phyloP scores from a whole-genome alignment of 2,329 filamentous ascomycete genomes.

The Nakataea oryzae region DNA sequence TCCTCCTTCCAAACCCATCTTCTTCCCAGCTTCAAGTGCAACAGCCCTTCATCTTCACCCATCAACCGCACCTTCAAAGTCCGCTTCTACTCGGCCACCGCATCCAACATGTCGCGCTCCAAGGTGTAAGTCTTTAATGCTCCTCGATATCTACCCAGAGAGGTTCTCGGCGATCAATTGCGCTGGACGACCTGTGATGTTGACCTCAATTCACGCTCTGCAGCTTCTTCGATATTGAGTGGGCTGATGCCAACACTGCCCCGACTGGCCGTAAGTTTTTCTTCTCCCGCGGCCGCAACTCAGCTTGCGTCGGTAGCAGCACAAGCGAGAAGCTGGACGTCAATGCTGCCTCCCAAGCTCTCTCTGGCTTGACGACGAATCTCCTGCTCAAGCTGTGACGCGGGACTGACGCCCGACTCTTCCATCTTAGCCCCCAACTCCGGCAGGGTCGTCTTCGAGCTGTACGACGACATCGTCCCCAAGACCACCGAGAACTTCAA shows the following conservation, averaged over 20 bases:
- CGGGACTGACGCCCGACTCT: background rate
- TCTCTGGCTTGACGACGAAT: conserved; percentile 6
- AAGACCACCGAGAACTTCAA: conserved; percentile 83
- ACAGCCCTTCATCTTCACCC: conserved; percentile 25
- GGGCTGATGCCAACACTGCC: background rate
- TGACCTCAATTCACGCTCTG: background rate
- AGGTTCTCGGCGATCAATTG: background rate
- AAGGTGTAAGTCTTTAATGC: conserved; percentile 53
- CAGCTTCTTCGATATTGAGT: conserved; percentile 63
- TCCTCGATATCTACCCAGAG: background rate
- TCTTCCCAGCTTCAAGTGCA: conserved; percentile 16
- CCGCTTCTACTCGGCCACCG: conserved; percentile 21
- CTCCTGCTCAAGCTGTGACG: conserved; percentile 35
- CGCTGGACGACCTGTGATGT: background rate
- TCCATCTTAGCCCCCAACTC: conserved; percentile 23
- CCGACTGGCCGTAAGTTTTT: conserved; percentile 4
- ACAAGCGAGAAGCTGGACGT: background rate
- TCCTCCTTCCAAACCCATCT: conserved; percentile 16
- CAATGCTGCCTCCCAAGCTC: background rate
- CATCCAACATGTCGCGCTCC: conserved; percentile 27
- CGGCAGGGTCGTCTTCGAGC: conserved; percentile 64
- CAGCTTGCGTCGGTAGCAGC: background rate
- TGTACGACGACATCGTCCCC: conserved; percentile 78
- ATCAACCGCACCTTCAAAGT: conserved; percentile 16
- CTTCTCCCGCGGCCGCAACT: conserved; percentile 2